Evolutionary conservation across 164 flowering plant species (phyloP), one percentile per base, ranked within the genome.

Genomic region (Hamamelis virginiana): DNA sequence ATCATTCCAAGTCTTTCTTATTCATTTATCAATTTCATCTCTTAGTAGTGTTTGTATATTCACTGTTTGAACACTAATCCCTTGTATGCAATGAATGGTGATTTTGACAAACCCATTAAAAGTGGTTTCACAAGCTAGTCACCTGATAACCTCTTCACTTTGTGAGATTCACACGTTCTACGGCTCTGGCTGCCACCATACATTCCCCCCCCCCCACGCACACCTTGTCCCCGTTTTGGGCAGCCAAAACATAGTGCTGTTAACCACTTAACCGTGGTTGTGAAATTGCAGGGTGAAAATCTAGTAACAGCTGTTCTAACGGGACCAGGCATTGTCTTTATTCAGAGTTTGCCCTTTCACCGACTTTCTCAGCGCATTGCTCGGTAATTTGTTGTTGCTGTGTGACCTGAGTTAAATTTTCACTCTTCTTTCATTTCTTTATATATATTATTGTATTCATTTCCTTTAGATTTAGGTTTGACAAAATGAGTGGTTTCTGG

Each of bases 241-340:
- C 55, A 43, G 43, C 62, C 15, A 18, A 51, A 22, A 28, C 18
- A 4, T 43, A 4, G 28, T 59, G n/a, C 18, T 15, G 41, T 58
- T 26, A 33, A 33, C n/a, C 8, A 13, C 9, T 58, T 26, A 33
- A 33, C n/a, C 8, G 22, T 10, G 38, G 25, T 28, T 15, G 21
- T 52, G 23, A 50, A 58, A 59, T 62, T 69, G 67, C 83, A 90
- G 96, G 88, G 88, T 57, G 96, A 92, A 46, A 86, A 86, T 78
- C 62, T 73, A 58, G 88, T 84, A 9, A 86, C 96, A 12, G 96
- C 91, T 8, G 74, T 78, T 52, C 70, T 92, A 69, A 92, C 91
- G 4, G 97, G 97, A 60, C 97, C 97, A 38, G 97, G 97, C 47
- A 89, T 92, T 8, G 96, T 89, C 61, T 90, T 92, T 71, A 80